Base-by-base conservation (phyloP, 2,329 filamentous ascomycete species). In the Amauroascus niger region DNA sequence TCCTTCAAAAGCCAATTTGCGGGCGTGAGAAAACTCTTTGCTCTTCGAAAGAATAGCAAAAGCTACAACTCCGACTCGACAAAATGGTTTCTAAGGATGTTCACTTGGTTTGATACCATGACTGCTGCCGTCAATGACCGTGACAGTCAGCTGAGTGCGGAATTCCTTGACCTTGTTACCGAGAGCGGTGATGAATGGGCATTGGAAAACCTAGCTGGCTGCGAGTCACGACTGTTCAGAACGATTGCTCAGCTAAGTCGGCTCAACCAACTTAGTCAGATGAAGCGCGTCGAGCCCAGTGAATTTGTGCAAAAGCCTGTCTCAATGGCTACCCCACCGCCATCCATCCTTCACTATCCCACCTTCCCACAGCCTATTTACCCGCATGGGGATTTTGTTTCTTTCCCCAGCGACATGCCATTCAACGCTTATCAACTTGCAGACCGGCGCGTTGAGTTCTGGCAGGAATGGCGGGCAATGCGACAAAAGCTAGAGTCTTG, bases 1-100 rank as follows among this genome's bases (percentile, higher is more conserved):
- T 91, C 91, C 63, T 96, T 96, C 71, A 87, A 89, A 61, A 93
- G 87, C 0, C 91, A 96, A 66, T 89, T 96, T 63, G 88, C 88
- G 0, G 90, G 91, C 0, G 89, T 96, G 37, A 90, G 89, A 71
- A 94, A 94, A 74, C 82, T 97, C 30, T 78, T 96, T 9, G 80
- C 83, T 3, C 80, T 95, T 72, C 80, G 89, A 55, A 80, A 85
- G 59, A 75, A 80, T 65, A 70, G 77, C 66, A 63, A 82, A 63
- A 68, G 80, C 44, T 75, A 75, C 11, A 74, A 82, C 49, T 86
- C 89, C 57, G 86, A 88, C 55, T 81, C 83, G 28, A 63, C 71
- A 18, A 73, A 71, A 11, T 96, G 90, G 90, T 91, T 95, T 74
- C 87, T 94, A 63, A 83, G 88, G 40, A 82, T 95, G 61, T 96